Evolutionary conservation across 2,329 filamentous ascomycete genomes (phyloP), one percentile per base, ranked within the genome.

Genomic region (Calonectria pseudoreteaudii): DNA sequence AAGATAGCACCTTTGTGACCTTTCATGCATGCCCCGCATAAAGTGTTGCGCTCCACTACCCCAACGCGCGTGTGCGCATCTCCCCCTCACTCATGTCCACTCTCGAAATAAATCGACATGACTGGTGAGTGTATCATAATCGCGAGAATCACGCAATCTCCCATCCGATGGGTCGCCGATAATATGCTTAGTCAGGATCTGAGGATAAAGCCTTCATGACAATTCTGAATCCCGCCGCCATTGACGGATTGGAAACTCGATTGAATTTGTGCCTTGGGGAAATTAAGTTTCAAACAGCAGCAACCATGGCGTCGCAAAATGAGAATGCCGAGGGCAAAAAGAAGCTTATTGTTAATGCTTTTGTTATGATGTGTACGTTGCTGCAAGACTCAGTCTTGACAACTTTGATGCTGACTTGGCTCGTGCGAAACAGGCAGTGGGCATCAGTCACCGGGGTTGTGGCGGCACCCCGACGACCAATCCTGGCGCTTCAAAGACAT

Each of bases 381-480:
- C n/a, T 34, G 11, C 28, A 18, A 3, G 26, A 30, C 20, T 41
- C 31, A 64, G 11, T 66, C 52, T 30, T n/a, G 34, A 28, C 16
- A 44, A 28, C 36, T 49, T 20, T 71, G n/a, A 36, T 36, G 70
- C 77, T 78, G 47, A 78, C 44, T 11, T 71, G 34, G 49, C 41
- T 70, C 31, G 16, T 62, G 44, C 50, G 66, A 41, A 67, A 64
- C 53, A 84, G 83, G 82, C 74, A 85, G 83, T 64, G 87, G 86
- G 4, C 88, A 89, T 70, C 87, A 89, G 75, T 87, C 86, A 1
- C 87, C 87, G 7, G 84, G 86, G 1, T 78, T 87, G 26, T 88
- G 92, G 92, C 86, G 88, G 44, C 92, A 94, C 77, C 93, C 92
- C 1, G 86, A 90, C 20, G 92, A 94, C 76, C 85, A 90, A 76